Percentiles rank a stretch among this genome's conserved stretches.
These are phyloP conservation scores for Mortierella polycephala DNA, from an alignment of 371 early-diverging fungal species.

Conservation along the genomic window DNA sequence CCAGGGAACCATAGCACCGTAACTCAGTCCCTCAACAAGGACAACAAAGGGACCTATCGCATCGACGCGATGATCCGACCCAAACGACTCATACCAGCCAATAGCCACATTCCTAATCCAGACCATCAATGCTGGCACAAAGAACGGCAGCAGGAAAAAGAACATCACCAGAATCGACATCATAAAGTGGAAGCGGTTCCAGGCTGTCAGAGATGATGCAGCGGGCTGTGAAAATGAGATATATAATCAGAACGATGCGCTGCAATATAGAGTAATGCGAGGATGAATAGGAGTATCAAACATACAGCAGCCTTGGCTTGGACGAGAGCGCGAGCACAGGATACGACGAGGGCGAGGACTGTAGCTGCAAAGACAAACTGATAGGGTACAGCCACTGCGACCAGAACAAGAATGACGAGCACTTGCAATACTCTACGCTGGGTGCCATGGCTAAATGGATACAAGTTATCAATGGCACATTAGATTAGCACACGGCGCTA, in stretches of 20 bases:
- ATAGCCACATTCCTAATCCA: slow-evolving; percentile 73
- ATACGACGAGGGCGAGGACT: slow-evolving; percentile 70
- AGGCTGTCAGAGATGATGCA: not conserved
- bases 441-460: not conserved
- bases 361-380: slow-evolving; percentile 82
- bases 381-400: slow-evolving; percentile 76
- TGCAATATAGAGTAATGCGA: not conserved
- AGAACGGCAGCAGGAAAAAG: slow-evolving; percentile 67
- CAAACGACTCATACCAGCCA: slow-evolving; percentile 71
- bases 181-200: slow-evolving; percentile 61
- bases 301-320: slow-evolving; percentile 55
- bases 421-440: slow-evolving; percentile 56
- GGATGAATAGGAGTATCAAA: not conserved
- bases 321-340: slow-evolving; percentile 61
- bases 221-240: not conserved
- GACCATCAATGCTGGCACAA: slow-evolving; percentile 67
- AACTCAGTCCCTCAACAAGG: slow-evolving; percentile 63
- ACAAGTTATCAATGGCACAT: no score
- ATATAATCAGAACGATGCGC: not conserved
- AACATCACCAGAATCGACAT: slow-evolving; percentile 60
- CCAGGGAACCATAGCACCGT: slow-evolving; percentile 58
- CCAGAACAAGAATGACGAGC: slow-evolving; percentile 60
- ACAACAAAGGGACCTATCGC: slow-evolving; percentile 69
- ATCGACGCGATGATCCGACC: slow-evolving; percentile 67
- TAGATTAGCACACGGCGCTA: no score